phyloP scores from a whole-genome alignment of 2,329 filamentous ascomycete genomes.

The Elsinoe perseae region DNA sequence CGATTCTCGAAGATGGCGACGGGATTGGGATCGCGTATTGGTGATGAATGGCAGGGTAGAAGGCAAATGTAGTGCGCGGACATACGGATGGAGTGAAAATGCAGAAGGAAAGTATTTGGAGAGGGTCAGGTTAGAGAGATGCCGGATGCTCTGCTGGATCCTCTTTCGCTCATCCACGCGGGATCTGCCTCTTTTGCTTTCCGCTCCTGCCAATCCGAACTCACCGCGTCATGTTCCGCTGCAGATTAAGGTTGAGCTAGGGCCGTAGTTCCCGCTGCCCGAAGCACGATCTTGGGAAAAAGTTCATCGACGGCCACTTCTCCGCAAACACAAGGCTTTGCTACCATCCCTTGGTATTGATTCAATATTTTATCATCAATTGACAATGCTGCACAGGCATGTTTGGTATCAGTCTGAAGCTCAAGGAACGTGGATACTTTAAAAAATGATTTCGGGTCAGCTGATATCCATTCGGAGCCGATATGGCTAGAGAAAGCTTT shows the following conservation, averaged over 20 bases:
- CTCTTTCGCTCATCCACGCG: no score
- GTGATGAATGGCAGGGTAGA: slow-evolving; percentile 23
- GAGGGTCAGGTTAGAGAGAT: slow-evolving; percentile 10
- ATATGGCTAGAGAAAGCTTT: no score
- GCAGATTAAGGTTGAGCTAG: slow-evolving; percentile 2
- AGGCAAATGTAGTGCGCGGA: slow-evolving; percentile 21
- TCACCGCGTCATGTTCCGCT: neutral
- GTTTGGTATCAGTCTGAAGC: slow-evolving; percentile 22
- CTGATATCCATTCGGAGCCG: no score
- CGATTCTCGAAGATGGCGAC: slow-evolving; percentile 26
- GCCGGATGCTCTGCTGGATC: slow-evolving; percentile 2
- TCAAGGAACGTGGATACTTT: slow-evolving; percentile 20
- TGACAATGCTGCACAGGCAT: neutral
- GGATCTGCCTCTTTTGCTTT: no score
- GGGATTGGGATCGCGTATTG: slow-evolving; percentile 24
- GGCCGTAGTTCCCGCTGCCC: neutral
- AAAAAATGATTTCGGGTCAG: no score
- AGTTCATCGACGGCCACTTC: neutral
- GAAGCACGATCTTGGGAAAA: slow-evolving; percentile 2
- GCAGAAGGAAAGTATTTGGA: slow-evolving; percentile 4
- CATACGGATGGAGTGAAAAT: slow-evolving; percentile 1
- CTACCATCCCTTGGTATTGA: neutral
- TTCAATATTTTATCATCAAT: neutral
- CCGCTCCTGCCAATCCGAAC: neutral
- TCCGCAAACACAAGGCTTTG: slow-evolving; percentile 6